Conservation (phyloP, 768 basidiomycete genomes). For the Amanita exitialis region DNA sequence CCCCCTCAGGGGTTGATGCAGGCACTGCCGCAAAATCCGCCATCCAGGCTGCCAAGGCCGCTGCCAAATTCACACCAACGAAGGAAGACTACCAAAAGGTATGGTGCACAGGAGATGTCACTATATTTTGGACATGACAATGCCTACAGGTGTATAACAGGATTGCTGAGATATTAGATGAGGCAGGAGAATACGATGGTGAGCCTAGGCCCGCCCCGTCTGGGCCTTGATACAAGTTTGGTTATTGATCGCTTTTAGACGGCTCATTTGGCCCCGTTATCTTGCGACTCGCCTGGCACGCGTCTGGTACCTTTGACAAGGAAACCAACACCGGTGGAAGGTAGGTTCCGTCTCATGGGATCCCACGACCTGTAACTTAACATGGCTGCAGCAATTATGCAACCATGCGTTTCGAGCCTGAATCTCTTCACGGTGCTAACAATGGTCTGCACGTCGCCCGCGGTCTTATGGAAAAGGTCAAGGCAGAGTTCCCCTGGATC, state of each 20-base stretch:
- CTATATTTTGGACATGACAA: conserved; percentile 1
- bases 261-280: conserved; percentile 85
- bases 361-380: conserved; percentile 7
- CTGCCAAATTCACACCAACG: conserved; percentile 60
- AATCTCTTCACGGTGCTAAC: conserved; percentile 77
- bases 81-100: conserved; percentile 90
- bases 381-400: conserved; percentile 71
- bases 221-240: conserved; percentile 8
- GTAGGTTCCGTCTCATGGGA: conserved; percentile 23
- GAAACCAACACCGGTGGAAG: conserved; percentile 70
- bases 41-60: conserved; percentile 51
- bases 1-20: conserved; percentile 39
- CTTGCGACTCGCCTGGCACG: conserved; percentile 89
- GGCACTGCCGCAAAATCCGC: conserved; percentile 50
- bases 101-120: background rate
- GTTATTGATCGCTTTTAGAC: conserved; percentile 31
- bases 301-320: conserved; percentile 90
- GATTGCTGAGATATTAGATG: conserved; percentile 70
- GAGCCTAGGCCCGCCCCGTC: conserved; percentile 11
- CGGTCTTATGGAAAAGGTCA: conserved; percentile 74
- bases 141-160: conserved; percentile 73
- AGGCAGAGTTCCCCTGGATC: conserved; percentile 87
- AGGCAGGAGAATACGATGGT: conserved; percentile 85
- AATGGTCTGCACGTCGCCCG: conserved; percentile 77
- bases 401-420: conserved; percentile 95